Conservation (phyloP, 495 filamentous ascomycete species). For the Aspergillus leporis region DNA sequence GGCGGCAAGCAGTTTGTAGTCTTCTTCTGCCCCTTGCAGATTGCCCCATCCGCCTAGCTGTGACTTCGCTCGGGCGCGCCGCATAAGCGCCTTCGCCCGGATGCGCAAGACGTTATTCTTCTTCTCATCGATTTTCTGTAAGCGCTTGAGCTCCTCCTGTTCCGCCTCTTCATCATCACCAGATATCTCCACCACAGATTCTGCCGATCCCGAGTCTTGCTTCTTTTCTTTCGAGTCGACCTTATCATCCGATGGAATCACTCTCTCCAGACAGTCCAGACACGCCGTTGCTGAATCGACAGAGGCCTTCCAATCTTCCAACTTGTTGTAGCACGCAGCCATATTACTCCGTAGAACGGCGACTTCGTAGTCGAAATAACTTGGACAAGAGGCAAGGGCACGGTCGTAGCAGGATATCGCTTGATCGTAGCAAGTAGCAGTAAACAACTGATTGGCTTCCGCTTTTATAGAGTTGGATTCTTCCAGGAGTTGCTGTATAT, state of each 20-base stretch:
- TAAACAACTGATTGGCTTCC: constrained; percentile 77
- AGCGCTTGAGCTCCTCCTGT: constrained; percentile 52
- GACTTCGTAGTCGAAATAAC: constrained; percentile 86
- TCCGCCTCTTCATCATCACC: constrained; percentile 62
- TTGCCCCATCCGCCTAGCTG: constrained; percentile 76
- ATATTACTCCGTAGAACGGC: constrained; percentile 87
- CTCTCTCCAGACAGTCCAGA: constrained; percentile 67
- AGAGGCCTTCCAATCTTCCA: constrained; percentile 84
- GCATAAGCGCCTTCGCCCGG: constrained; percentile 79
- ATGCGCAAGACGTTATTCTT: constrained; percentile 72
- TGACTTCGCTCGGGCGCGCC: constrained; percentile 74
- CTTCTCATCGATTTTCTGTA: constrained; percentile 50
- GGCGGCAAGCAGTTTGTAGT: constrained; percentile 61
- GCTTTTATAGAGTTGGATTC: constrained; percentile 75
- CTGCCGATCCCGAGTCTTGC: constrained; percentile 21
- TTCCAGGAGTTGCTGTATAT: constrained; percentile 59
- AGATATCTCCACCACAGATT: constrained; percentile 50
- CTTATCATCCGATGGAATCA: constrained; percentile 43
- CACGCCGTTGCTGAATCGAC: constrained; percentile 71
- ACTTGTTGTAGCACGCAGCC: constrained; percentile 84
- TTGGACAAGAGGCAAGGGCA: constrained; percentile 78
- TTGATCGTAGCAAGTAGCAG: constrained; percentile 68
- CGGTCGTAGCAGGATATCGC: constrained; percentile 90
- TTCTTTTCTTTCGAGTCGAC: constrained; percentile 22
- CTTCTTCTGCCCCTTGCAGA: constrained; percentile 78